Evolutionary conservation across 495 filamentous ascomycete species (phyloP).

Genomic region (Xylaria curta): DNA sequence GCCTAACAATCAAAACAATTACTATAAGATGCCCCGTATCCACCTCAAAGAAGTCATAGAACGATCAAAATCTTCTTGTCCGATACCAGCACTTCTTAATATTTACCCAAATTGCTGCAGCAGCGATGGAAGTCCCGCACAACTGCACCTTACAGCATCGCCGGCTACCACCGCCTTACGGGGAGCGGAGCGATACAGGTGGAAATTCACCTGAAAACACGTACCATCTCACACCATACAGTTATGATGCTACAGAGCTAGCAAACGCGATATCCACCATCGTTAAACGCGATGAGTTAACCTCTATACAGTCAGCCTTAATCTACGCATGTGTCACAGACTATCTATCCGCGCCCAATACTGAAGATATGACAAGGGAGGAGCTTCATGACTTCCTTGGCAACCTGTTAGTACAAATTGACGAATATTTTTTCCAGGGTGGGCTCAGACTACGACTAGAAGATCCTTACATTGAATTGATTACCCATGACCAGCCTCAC

Average conservation of each 20-base stretch:
- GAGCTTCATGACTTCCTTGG: background rate
- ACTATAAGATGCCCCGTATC: background rate
- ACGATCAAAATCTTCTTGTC: background rate
- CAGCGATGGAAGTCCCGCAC: background rate
- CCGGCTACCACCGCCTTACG: background rate
- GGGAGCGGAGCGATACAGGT: background rate
- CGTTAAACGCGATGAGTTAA: background rate
- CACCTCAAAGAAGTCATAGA: background rate
- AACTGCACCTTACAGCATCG: background rate
- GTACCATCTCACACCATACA: background rate
- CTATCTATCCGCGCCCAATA: background rate
- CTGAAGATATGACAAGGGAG: background rate
- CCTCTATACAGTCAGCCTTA: background rate
- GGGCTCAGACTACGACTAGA: background rate
- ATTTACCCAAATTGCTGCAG: background rate
- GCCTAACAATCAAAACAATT: slow-evolving; percentile 1
- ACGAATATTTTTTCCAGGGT: background rate
- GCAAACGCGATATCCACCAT: background rate
- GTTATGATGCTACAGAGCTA: background rate
- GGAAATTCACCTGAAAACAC: background rate
- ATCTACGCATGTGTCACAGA: background rate
- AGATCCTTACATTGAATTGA: background rate
- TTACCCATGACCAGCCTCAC: background rate
- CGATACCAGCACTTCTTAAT: background rate
- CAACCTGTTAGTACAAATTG: background rate